A percentile compares a stretch with the other conserved stretches of the same genome.
These are phyloP conservation scores for Xylariaceae sp. DNA, from an alignment of 2,329 filamentous ascomycete species.

Conservation along the genomic window DNA sequence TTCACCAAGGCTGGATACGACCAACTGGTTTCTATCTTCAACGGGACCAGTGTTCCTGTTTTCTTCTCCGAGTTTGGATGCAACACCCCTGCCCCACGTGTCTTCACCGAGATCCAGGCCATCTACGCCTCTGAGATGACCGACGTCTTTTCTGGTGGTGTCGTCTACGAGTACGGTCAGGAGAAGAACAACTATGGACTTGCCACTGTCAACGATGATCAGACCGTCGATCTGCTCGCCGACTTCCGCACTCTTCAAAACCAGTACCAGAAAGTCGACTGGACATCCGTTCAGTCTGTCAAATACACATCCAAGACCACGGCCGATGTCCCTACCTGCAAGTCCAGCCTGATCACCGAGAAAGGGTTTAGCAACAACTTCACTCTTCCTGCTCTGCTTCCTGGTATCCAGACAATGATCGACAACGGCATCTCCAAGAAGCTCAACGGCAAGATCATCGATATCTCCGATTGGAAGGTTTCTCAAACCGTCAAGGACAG, in stretches of 20 bases:
- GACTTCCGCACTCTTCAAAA: conserved; percentile 72
- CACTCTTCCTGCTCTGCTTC: conserved; percentile 65
- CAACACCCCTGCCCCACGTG: conserved; percentile 66
- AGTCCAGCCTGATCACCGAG: conserved; percentile 60
- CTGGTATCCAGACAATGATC: conserved; percentile 68
- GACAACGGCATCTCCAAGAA: conserved; percentile 67
- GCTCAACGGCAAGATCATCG: conserved; percentile 63
- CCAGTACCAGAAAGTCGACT: conserved; percentile 73
- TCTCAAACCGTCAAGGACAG: conserved; percentile 38
- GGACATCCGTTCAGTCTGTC: conserved; percentile 60
- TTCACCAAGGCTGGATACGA: conserved; percentile 62
- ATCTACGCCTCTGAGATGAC: conserved; percentile 72
- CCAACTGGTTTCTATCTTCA: conserved; percentile 61
- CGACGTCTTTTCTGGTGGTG: conserved; percentile 64
- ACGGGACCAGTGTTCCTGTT: conserved; percentile 63
- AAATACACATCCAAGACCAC: conserved; percentile 51
- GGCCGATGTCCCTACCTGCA: conserved; percentile 58
- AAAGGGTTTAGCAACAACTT: conserved; percentile 74
- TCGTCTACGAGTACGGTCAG: conserved; percentile 78
- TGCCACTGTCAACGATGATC: conserved; percentile 56
- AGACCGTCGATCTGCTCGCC: conserved; percentile 52
- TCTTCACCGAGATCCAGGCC: conserved; percentile 70
- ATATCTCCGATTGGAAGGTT: conserved; percentile 62
- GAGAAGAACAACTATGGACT: conserved; percentile 65
- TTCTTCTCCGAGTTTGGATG: conserved; percentile 84